Evolutionary conservation across 208 protist genomes (phyloP).

Genomic region (Lotmaria passim): DNA sequence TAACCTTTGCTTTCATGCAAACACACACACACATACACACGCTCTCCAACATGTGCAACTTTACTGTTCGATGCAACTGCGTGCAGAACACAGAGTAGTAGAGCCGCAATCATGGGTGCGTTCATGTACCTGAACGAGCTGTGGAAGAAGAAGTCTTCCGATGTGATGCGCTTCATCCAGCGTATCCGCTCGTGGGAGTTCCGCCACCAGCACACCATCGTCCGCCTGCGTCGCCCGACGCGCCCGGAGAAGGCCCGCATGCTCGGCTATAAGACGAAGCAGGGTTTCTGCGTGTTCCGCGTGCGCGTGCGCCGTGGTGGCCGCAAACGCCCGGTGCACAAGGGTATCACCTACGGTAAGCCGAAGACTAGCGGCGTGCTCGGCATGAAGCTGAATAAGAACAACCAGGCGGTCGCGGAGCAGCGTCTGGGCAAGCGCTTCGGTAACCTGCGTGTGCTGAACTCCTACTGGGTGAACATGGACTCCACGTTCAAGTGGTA

Average conservation of each 20-base stretch:
- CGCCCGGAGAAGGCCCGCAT: slow-evolving; percentile 99
- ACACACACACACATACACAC: no score
- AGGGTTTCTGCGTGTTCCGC: slow-evolving; percentile 99
- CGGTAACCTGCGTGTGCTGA: slow-evolving; percentile 98
- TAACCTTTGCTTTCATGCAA: no score
- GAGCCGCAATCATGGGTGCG: slow-evolving; percentile 93
- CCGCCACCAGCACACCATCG: slow-evolving; percentile 94
- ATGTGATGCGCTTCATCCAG: slow-evolving; percentile 99
- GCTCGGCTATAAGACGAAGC: slow-evolving; percentile 99
- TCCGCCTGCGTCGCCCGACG: slow-evolving; percentile 95
- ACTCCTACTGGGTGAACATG: slow-evolving; percentile 99
- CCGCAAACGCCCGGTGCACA: slow-evolving; percentile 97
- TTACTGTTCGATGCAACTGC: no score
- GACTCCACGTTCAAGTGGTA: slow-evolving; percentile 98
- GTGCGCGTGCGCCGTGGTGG: slow-evolving; percentile 98
- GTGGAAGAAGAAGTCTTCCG: slow-evolving; percentile 99
- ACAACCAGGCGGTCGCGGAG: slow-evolving; percentile 97
- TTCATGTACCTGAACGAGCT: slow-evolving; percentile 99
- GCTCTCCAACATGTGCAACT: no score
- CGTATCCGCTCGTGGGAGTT: slow-evolving; percentile 99
- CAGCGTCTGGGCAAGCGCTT: slow-evolving; percentile 96
- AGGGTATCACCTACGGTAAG: slow-evolving; percentile 99
- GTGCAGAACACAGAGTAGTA: slow-evolving; percentile 32
- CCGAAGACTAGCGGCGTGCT: slow-evolving; percentile 98
- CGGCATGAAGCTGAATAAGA: slow-evolving; percentile 97